phyloP scores from a whole-genome alignment of 352 stramenopile species.

The Phytophthora megakarya region DNA sequence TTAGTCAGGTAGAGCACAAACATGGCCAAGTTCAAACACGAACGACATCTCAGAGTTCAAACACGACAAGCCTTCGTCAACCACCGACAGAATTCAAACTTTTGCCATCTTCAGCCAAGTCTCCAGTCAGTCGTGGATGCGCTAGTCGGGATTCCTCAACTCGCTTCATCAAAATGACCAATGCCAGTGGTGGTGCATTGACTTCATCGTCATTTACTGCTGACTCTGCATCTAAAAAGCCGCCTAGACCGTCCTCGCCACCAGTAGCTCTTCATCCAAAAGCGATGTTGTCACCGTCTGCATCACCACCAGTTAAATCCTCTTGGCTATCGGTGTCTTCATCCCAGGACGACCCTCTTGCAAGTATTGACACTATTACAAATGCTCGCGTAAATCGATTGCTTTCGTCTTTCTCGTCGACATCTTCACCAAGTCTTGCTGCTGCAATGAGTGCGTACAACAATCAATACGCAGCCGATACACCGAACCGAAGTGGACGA shows the following conservation, averaged over 20 bases:
- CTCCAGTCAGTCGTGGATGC: conserved; percentile 22
- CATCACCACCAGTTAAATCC: conserved; percentile 21
- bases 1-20: conserved; percentile 6
- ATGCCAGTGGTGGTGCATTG: conserved; percentile 15
- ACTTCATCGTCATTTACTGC: not conserved
- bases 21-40: not conserved
- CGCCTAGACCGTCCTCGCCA: conserved; percentile 10
- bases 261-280: conserved; percentile 16
- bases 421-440: conserved; percentile 28
- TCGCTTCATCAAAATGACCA: conserved; percentile 17
- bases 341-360: conserved; percentile 43
- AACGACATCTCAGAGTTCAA: conserved; percentile 11
- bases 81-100: conserved; percentile 44
- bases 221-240: conserved; percentile 3
- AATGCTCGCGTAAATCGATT: conserved; percentile 43
- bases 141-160: conserved; percentile 16
- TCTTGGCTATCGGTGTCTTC: conserved; percentile 28
- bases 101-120: conserved; percentile 32
- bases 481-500: conserved; percentile 3
- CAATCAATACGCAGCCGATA: conserved; percentile 18
- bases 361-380: conserved; percentile 42
- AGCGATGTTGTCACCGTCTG: not conserved
- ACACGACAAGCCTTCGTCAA: conserved; percentile 27
- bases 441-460: conserved; percentile 33
- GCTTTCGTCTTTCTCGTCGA: conserved; percentile 36